Evolutionary conservation across 2,329 filamentous ascomycete species (phyloP), one percentile per base, ranked within the genome.

Genomic region (Ampelomyces quisqualis): DNA sequence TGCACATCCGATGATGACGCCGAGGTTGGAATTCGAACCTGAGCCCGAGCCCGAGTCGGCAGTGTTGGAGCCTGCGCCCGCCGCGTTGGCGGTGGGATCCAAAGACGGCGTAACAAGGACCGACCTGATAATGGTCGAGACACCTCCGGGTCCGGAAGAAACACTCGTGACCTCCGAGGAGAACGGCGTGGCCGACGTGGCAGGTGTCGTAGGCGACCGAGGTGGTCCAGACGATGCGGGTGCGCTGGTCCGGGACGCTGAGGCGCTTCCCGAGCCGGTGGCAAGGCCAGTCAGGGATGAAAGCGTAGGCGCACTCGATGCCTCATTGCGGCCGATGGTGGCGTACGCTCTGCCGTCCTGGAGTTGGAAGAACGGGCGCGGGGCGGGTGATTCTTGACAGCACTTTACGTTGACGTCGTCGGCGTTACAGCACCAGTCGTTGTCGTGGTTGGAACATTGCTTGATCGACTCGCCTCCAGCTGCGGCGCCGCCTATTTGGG

Each of bases 391-490:
- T 19, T 62, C 59, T n/a, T 62, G 35, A 37, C 65, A 68, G 38
- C 65, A 68, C 5, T 68, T 40, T 1, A 67, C 60, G 27, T 57
- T 15, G 4, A 24, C 27, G 8, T 30, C 29, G 35, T 68, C 58
- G 26, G 43, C 64, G 32, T 68, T 60, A 46, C 65, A 68, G 41
- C 65, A 68, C 63, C 63, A 68, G 29, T 66, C 44, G 34, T 65
- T 49, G 48, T 58, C 42, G 41, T 67, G 63, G 26, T 58, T 46
- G 1, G 51, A 48, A 46, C 65, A 68, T 42, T 67, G 63, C 3
- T 48, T 57, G 20, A 68, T 55, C 7, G 51, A 51, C 39, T 68
- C 65, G 17, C 49, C 63, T n/a, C 65, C 65, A 13, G 5, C 17
- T 7, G 50, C 53, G 1, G 6, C 54, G 45, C 57, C 47, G 18